Evolutionary conservation across 768 basidiomycete genomes (phyloP), one percentile per base, ranked within the genome.

Genomic region (Suillus luteus): DNA sequence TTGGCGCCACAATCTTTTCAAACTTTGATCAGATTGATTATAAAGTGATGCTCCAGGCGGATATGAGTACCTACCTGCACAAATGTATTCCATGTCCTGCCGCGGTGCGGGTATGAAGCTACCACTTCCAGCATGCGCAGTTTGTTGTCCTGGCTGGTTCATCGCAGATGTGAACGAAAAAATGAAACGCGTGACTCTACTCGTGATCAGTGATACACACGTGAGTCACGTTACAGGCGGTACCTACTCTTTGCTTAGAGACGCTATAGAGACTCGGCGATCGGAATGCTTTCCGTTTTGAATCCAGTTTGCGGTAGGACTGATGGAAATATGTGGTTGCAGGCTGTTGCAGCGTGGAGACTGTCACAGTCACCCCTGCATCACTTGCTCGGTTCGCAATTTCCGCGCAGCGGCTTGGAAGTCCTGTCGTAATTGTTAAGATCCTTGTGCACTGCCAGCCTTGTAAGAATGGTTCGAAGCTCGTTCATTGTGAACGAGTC

Each of bases 1-100:
- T 91, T 91, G 1, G 90, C 91, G 65, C 93, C 92, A 74, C 96
- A 98, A 73, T 97, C 96, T 94, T 71, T 51, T 43, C 55, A 14
- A 52, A 44, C 44, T 37, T 24, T 59, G 60, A 40, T 70, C 69
- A 69, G 62, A 62, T 37, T 68, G 59, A 19, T 58, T n/a, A 40
- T 37, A 55, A 64, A 31, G 41, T 12, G 7, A 62, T 37, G 31
- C 37, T 55, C 41, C 51, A 38, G 66, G 59, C 37, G n/a, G 10
- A 63, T 40, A 61, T 40, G 63, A 83, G 58, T 73, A 91, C 93
- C 93, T 73, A 91, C 93, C 93, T 70, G 93, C 93, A 70, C 93
- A 95, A 43, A 91, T 82, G 68, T 95, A 95, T 74, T 93, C 91
- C 89, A 93, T 92, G 1, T 89, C 89, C 60, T 80, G 81, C 22